These are phyloP conservation scores for Chloromonas sp. DNA, from an alignment of 163 green algal genomes.

Conservation along the genomic window DNA sequence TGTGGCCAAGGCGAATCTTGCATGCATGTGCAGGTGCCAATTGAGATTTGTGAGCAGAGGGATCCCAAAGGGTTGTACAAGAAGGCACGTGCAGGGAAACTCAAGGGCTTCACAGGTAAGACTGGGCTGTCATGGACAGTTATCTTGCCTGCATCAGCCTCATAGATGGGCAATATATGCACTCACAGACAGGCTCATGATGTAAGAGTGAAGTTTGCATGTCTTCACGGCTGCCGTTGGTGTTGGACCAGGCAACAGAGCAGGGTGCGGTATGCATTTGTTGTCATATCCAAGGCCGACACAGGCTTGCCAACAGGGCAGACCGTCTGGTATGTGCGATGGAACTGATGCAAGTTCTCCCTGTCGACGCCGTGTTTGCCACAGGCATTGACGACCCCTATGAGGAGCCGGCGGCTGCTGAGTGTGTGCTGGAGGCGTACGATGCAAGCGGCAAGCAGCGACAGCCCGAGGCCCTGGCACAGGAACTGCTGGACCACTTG, in stretches of 20 bases:
- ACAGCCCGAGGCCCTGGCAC: constrained; percentile 68
- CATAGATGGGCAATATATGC: too few relatives aligned
- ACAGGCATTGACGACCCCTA: constrained; percentile 90
- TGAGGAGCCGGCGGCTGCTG: constrained; percentile 68
- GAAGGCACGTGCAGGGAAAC: constrained; percentile 81
- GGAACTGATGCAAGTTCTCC: too few relatives aligned
- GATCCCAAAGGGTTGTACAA: constrained; percentile 98
- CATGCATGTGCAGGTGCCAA: constrained; percentile 46
- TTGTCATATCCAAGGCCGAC: too few relatives aligned
- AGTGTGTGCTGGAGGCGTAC: constrained; percentile 66
- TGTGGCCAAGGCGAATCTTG: constrained; percentile 7
- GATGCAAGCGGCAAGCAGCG: constrained; percentile 45
- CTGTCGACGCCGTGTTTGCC: too few relatives aligned
- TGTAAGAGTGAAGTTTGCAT: too few relatives aligned
- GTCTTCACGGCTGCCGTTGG: too few relatives aligned
- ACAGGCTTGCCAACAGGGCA: not conserved
- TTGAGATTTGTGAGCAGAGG: constrained; percentile 72
- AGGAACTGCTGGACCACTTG: constrained; percentile 67
- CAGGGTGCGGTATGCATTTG: too few relatives aligned
- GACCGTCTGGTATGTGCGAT: too few relatives aligned
- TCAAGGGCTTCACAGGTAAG: constrained; percentile 80
- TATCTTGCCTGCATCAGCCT: not conserved
- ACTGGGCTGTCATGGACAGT: not conserved
- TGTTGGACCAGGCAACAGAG: too few relatives aligned
- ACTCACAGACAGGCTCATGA: too few relatives aligned